Conservation (phyloP, 805 yeast genomes). For the Lipomyces sp. region DNA sequence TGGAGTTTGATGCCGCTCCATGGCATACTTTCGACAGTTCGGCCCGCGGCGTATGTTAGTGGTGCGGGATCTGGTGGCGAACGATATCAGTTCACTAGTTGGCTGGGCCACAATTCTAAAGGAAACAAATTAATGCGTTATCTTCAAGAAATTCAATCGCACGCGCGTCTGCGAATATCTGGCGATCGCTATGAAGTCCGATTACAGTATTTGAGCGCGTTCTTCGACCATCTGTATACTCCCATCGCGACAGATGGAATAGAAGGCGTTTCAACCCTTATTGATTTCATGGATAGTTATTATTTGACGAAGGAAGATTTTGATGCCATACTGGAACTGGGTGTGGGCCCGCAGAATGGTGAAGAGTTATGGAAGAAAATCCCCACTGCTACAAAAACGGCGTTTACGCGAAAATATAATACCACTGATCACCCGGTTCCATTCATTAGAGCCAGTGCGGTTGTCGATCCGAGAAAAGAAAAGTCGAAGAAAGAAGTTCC, state of each 20-base stretch:
- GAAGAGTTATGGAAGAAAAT: slow-evolving; percentile 62
- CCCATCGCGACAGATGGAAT: slow-evolving; percentile 64
- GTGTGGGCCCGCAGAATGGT: slow-evolving; percentile 61
- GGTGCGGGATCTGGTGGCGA: slow-evolving; percentile 65
- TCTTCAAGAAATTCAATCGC: slow-evolving; percentile 86
- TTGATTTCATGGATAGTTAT: slow-evolving; percentile 80
- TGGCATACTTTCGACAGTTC: slow-evolving; percentile 81
- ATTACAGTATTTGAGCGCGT: slow-evolving; percentile 64
- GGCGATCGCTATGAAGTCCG: slow-evolving; percentile 77
- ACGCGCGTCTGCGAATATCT: slow-evolving; percentile 77
- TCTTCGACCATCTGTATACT: slow-evolving; percentile 59
- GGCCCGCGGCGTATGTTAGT: slow-evolving; percentile 74
- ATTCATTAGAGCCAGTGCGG: slow-evolving; percentile 59
- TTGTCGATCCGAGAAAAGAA: slow-evolving; percentile 48
- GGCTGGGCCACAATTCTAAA: slow-evolving; percentile 33
- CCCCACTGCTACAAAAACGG: slow-evolving; percentile 77
- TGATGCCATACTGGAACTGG: slow-evolving; percentile 84
- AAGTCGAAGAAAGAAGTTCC: slow-evolving; percentile 51
- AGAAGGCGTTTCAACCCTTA: slow-evolving; percentile 68
- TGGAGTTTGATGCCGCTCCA: slow-evolving; percentile 82
- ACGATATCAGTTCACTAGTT: slow-evolving; percentile 71
- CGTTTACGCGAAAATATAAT: slow-evolving; percentile 87
- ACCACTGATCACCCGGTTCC: slow-evolving; percentile 79
- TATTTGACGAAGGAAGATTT: slow-evolving; percentile 89
- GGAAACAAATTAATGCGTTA: slow-evolving; percentile 67